A percentile compares a stretch with the other conserved stretches of the same genome.
These are phyloP conservation scores for Entomortierella chlamydospora DNA, from an alignment of 192 early-diverging fungal species.

Conservation along the genomic window DNA sequence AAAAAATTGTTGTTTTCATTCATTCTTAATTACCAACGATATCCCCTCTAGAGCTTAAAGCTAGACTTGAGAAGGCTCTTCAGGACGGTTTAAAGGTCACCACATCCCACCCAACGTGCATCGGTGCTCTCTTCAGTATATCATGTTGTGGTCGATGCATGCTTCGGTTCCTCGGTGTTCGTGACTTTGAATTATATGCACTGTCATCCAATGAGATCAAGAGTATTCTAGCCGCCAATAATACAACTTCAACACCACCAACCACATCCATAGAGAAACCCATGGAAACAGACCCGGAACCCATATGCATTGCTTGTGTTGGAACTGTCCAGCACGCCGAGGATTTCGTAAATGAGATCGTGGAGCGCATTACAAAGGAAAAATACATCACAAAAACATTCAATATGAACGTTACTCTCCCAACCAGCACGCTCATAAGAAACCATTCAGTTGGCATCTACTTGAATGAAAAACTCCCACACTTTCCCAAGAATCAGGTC, in stretches of 20 bases:
- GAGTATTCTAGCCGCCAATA: background rate
- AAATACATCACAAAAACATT: conserved; percentile 42
- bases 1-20: background rate
- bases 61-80: conserved; percentile 14
- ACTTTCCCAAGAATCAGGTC: conserved; percentile 12
- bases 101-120: background rate
- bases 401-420: conserved; percentile 57
- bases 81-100: conserved; percentile 6
- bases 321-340: conserved; percentile 51
- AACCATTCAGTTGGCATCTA: conserved; percentile 55
- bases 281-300: background rate
- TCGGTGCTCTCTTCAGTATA: conserved; percentile 38
- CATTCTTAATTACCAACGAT: background rate
- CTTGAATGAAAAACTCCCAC: conserved; percentile 24
- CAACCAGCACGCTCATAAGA: conserved; percentile 52
- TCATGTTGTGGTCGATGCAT: conserved; percentile 53
- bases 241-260: background rate
- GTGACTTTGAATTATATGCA: conserved; percentile 45
- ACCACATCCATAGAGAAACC: background rate
- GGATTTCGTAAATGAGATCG: conserved; percentile 30
- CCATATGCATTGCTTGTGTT: conserved; percentile 43
- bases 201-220: conserved; percentile 41
- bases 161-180: conserved; percentile 41
- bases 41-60: conserved; percentile 6
- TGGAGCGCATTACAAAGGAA: conserved; percentile 36